A percentile compares a stretch with the other conserved stretches of the same genome.
Evolutionary conservation across 306 rosid genomes (phyloP).

Genomic region (Hippophae tibetana): DNA sequence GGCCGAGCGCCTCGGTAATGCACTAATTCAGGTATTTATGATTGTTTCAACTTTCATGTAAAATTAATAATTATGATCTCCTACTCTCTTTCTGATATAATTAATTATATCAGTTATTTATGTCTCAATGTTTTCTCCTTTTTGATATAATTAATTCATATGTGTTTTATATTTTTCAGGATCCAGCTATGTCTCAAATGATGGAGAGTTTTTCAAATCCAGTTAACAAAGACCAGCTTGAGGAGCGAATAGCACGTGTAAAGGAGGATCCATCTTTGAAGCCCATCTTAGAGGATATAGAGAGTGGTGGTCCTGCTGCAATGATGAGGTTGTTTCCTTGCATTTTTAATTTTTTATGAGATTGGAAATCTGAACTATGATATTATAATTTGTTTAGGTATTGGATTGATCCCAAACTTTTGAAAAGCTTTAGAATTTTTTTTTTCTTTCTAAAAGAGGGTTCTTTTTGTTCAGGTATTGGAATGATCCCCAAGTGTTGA

Average conservation of each 20-base stretch:
- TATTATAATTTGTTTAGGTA: no score
- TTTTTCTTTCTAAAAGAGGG: slow-evolving; percentile 12
- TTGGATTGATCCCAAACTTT: neutral
- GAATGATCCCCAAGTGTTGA: slow-evolving; percentile 42
- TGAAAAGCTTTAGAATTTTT: no score
- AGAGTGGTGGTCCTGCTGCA: slow-evolving; percentile 90
- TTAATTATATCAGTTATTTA: slow-evolving; percentile 5
- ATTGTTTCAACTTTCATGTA: neutral
- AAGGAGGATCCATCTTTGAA: slow-evolving; percentile 96
- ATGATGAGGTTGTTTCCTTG: slow-evolving; percentile 71
- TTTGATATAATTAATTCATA: slow-evolving; percentile 4
- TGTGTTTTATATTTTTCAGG: slow-evolving; percentile 41
- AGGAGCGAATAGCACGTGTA: slow-evolving; percentile 91
- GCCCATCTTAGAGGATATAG: slow-evolving; percentile 93
- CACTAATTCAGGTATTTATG: slow-evolving; percentile 76
- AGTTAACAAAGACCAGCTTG: slow-evolving; percentile 75
- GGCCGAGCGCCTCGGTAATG: slow-evolving; percentile 96
- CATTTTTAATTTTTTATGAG: neutral
- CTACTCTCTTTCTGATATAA: no score
- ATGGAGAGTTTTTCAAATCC: slow-evolving; percentile 79
- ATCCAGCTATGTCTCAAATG: slow-evolving; percentile 84
- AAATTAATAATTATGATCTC: no score
- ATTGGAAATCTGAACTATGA: no score
- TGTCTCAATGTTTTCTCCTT: neutral
- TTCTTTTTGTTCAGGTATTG: slow-evolving; percentile 55